These are phyloP conservation scores for Suillus discolor DNA, from an alignment of 768 basidiomycete genomes.

Conservation along the genomic window DNA sequence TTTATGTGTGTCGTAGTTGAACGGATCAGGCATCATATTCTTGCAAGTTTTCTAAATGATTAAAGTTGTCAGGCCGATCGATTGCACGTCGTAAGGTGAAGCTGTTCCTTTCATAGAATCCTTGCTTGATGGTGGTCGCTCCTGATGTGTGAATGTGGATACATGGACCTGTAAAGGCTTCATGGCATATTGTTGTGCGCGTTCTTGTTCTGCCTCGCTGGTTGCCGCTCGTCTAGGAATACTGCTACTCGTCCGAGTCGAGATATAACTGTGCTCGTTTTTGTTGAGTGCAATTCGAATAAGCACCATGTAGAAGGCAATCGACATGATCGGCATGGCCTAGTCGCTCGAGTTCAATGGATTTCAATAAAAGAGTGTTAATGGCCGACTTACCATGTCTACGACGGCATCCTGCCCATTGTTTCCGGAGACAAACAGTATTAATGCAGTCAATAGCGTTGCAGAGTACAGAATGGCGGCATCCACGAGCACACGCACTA, in stretches of 20 bases:
- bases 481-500: constrained; percentile 12
- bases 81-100: neutral
- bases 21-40: neutral
- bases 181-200: neutral
- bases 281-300: constrained; percentile 7
- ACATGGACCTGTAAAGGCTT: constrained; percentile 4
- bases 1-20: neutral
- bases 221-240: neutral
- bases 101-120: neutral
- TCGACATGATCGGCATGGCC: constrained; percentile 12
- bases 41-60: neutral
- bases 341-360: neutral
- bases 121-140: neutral
- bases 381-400: constrained; percentile 19
- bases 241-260: neutral
- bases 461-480: constrained; percentile 12
- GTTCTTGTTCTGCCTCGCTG: neutral
- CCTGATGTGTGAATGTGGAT: neutral
- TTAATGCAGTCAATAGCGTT: constrained; percentile 5
- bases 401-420: constrained; percentile 10
- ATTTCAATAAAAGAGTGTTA: neutral
- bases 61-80: neutral
- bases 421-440: constrained; percentile 7
- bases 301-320: constrained; percentile 15
- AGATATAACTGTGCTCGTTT: neutral